These are phyloP conservation scores for Pseudogymnoascus sp. DNA, from an alignment of 2,329 filamentous ascomycete genomes.

Conservation along the genomic window DNA sequence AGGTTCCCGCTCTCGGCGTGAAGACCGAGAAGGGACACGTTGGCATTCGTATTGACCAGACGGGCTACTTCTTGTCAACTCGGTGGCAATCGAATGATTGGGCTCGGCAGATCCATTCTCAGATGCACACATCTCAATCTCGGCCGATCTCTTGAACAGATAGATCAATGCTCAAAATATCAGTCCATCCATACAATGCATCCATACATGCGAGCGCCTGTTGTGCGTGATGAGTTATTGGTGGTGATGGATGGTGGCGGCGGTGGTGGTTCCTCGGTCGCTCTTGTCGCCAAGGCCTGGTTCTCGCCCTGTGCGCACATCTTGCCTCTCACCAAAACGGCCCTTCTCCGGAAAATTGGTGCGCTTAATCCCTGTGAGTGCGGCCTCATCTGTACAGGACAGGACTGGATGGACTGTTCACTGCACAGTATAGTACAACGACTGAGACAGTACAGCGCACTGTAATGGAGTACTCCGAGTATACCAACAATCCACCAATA, in stretches of 20 bases:
- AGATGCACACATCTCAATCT: background rate
- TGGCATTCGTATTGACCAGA: background rate
- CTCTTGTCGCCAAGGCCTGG: background rate
- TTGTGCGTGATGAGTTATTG: background rate
- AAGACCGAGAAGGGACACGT: background rate
- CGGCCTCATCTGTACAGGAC: background rate
- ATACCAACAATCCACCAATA: background rate
- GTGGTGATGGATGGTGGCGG: background rate
- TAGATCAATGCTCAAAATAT: background rate
- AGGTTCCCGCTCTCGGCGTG: background rate
- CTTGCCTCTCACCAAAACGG: conserved; percentile 1
- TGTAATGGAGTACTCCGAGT: background rate
- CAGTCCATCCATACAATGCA: background rate
- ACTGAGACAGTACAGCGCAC: background rate
- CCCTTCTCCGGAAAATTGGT: conserved; percentile 6
- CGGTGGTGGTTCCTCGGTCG: conserved; percentile 2
- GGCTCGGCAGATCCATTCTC: background rate
- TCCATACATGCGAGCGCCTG: conserved; percentile 4
- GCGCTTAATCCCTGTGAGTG: background rate
- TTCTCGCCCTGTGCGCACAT: background rate
- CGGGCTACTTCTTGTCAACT: background rate
- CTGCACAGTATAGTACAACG: background rate
- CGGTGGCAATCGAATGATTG: background rate
- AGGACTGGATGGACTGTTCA: background rate
- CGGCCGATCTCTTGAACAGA: background rate